These are phyloP conservation scores for Suillus cothurnatus DNA, from an alignment of 768 basidiomycete genomes.

Conservation along the genomic window DNA sequence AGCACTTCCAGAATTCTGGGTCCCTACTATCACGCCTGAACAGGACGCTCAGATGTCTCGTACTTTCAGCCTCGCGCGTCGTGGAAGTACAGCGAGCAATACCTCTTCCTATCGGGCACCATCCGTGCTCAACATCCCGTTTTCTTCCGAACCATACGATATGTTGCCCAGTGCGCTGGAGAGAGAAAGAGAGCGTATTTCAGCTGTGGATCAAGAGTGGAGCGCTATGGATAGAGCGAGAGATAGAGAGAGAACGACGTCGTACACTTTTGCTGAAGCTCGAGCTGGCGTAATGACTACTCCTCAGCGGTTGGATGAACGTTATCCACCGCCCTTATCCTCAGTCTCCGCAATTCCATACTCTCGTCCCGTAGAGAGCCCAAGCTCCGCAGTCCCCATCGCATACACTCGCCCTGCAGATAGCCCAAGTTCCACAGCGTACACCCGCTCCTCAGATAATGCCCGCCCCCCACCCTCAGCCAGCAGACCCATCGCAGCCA, in stretches of 20 bases:
- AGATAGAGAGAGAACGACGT: conserved; percentile 21
- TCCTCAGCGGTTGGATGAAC: conserved; percentile 21
- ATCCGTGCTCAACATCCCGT: conserved; percentile 41
- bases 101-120: conserved; percentile 49
- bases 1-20: conserved; percentile 51
- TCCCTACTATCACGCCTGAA: conserved; percentile 46
- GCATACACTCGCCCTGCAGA: background rate
- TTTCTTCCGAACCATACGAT: conserved; percentile 30
- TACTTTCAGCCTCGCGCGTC: conserved; percentile 44
- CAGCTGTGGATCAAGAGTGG: conserved; percentile 33
- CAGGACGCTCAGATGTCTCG: conserved; percentile 45
- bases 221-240: conserved; percentile 23
- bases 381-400: background rate
- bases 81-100: conserved; percentile 52
- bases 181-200: conserved; percentile 28
- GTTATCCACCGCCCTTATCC: conserved; percentile 15
- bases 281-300: conserved; percentile 12
- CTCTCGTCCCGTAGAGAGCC: background rate
- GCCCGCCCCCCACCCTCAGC: conserved; percentile 29
- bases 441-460: conserved; percentile 14
- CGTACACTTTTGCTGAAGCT: conserved; percentile 24
- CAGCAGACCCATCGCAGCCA: conserved; percentile 34
- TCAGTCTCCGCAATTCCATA: conserved; percentile 9
- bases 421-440: conserved; percentile 13
- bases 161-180: conserved; percentile 21